Evolutionary conservation across 441 rosid species (phyloP), one percentile per base, ranked within the genome.

Genomic region (Aquilaria agallochum): DNA sequence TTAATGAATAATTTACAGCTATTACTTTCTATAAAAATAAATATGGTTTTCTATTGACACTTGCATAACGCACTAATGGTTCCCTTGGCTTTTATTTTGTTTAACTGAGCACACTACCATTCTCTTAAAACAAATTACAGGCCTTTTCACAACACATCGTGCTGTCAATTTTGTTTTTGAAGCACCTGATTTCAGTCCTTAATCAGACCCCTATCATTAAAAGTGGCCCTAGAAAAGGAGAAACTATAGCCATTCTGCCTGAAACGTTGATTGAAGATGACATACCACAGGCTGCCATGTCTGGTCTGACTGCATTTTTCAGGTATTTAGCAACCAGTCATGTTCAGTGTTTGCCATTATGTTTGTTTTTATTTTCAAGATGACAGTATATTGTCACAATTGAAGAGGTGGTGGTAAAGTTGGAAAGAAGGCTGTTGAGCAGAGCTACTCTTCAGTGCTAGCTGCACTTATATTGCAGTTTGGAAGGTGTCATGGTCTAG

Each of bases 331-430:
- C 67, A 51, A 65, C 64, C 72, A 68, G 0, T 56, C 62, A 53
- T 58, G 44, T 64, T 73, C 13, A 60, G 56, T 59, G 44, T 56
- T 53, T 4, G 5, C 42, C 42, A 4, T 36, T 36, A 4, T 36
- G 42, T 36, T 36, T 36, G 42, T 36, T 36, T 36, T 2, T 36
- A 36, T 36, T 36, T 36, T 36, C 42, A 36, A 36, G 42, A 4
- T 65, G 62, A 58, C 63, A 63, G 57, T 74, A 69, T 74, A 77
- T 72, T 63, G 64, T 69, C 30, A 40, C 67, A 66, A 60, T 58
- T 70, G 57, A 81, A 95, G 99, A 76, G 99, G 99, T 61, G 98
- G 99, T 5, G 99, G 98, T 76, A 95, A 88, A 84, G 75, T 87
- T 72, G 99, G 98, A 72, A 95, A 88, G 80, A 87, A 69, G 76